Evolutionary conservation across 371 early-diverging fungal genomes (phyloP).

Genomic region (Lichtheimia corymbifera): DNA sequence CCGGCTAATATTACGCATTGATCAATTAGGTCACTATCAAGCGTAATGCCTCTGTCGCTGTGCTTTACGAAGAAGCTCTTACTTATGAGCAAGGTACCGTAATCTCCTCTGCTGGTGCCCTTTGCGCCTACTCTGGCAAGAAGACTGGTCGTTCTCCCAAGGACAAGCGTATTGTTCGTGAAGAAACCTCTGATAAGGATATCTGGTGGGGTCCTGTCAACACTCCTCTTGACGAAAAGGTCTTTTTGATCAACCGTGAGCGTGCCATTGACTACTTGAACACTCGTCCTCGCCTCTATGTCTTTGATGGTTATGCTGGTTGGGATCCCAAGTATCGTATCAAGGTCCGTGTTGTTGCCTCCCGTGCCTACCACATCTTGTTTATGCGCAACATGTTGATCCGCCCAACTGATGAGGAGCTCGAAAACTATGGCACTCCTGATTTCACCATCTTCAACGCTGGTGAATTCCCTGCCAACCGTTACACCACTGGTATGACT

Average conservation of each 20-base stretch:
- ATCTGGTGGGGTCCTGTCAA: conserved; percentile 99
- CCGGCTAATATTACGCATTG: neutral
- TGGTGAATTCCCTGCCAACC: conserved; percentile 95
- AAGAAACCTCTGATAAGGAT: conserved; percentile 74
- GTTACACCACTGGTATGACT: conserved; percentile 96
- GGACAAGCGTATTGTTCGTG: conserved; percentile 97
- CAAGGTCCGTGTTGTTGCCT: conserved; percentile 93
- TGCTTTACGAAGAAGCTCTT: conserved; percentile 94
- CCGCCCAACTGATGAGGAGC: conserved; percentile 89
- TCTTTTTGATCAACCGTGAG: conserved; percentile 94
- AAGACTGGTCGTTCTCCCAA: conserved; percentile 89
- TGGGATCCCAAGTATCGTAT: conserved; percentile 97
- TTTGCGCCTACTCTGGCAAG: conserved; percentile 87
- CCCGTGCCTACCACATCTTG: conserved; percentile 94
- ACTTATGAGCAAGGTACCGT: conserved; percentile 84
- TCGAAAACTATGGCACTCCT: conserved; percentile 87
- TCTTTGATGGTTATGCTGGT: conserved; percentile 93
- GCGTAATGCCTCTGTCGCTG: conserved; percentile 76
- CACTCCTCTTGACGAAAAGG: conserved; percentile 82
- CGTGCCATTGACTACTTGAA: conserved; percentile 96
- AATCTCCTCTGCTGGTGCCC: conserved; percentile 88
- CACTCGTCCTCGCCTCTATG: conserved; percentile 92
- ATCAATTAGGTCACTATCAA: conserved; percentile 51
- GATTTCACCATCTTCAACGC: conserved; percentile 98
- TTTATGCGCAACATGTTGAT: conserved; percentile 99